Percentiles rank a stretch among this genome's conserved stretches.
Evolutionary conservation across 2,329 filamentous ascomycete genomes (phyloP).

Genomic region (Drechslerella dactyloides): DNA sequence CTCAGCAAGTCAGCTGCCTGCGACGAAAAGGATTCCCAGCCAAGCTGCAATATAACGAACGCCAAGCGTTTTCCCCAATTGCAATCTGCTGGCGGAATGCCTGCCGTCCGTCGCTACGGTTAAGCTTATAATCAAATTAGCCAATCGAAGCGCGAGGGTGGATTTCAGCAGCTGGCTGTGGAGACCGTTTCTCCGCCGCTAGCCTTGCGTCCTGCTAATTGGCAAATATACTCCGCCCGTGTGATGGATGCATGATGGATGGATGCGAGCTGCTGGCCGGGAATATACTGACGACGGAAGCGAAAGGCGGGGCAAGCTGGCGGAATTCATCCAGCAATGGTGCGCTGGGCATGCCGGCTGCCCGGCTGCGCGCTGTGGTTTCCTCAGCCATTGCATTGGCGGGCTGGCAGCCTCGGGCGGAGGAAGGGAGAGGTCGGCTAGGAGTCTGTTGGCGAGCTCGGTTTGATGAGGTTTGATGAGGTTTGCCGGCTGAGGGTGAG

Average conservation of each 20-base stretch:
- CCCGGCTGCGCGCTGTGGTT: no score
- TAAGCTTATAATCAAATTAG: conserved; percentile 51
- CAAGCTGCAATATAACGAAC: conserved; percentile 15
- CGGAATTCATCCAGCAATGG: conserved; percentile 48
- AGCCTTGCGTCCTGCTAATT: not conserved
- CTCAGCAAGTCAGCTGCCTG: no score
- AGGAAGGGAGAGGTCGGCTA: conserved; percentile 3
- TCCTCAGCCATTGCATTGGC: no score
- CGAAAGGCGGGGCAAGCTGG: conserved; percentile 11
- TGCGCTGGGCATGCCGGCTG: not conserved
- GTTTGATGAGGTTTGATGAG: not conserved
- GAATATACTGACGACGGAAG: conserved; percentile 25
- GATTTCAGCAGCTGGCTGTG: not conserved
- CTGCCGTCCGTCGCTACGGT: conserved; percentile 35
- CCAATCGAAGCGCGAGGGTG: conserved; percentile 37
- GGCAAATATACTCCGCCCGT: not conserved
- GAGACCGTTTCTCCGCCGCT: not conserved
- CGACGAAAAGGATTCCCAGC: not conserved
- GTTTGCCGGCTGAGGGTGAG: not conserved
- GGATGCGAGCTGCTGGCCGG: not conserved
- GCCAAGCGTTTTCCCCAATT: conserved; percentile 9
- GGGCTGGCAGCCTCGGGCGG: conserved; percentile 6
- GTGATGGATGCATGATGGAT: no score
- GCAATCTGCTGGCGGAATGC: conserved; percentile 22
- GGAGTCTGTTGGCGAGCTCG: no score